Percentiles rank a stretch among this genome's conserved stretches.
These are phyloP conservation scores for Cordyceps fumosorosea DNA, from an alignment of 2,329 filamentous ascomycete species.

Conservation along the genomic window DNA sequence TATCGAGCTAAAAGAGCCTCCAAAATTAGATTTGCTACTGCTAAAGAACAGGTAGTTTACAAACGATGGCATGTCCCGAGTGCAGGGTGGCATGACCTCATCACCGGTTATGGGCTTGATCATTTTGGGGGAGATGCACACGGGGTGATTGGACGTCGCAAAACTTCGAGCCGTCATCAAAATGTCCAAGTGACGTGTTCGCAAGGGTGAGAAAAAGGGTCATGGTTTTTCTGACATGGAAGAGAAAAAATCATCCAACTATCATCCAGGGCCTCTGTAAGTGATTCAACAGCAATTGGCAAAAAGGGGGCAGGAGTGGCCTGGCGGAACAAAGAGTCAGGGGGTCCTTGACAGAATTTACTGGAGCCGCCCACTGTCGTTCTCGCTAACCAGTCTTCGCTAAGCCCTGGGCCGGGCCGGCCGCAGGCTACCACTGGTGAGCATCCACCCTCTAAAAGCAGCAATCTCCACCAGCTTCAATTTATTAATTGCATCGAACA, in stretches of 20 bases:
- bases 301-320: constrained; percentile 6
- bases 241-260: too few relatives aligned
- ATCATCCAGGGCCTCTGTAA: not conserved
- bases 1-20: not conserved
- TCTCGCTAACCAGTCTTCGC: constrained; percentile 4
- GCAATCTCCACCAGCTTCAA: not conserved
- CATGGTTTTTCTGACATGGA: not conserved
- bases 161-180: not conserved
- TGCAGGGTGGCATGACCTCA: constrained; percentile 9
- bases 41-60: not conserved
- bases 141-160: not conserved
- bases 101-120: constrained; percentile 2
- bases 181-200: not conserved
- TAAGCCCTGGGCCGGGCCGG: constrained; percentile 12
- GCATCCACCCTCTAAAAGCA: not conserved
- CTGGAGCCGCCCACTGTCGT: not conserved
- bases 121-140: not conserved
- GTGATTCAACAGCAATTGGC: not conserved
- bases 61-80: not conserved
- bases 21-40: not conserved
- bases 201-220: not conserved
- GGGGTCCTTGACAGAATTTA: not conserved
- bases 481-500: not conserved
- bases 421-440: not conserved
- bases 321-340: not conserved